Base-by-base conservation (phyloP, 768 basidiomycete genomes). In the Thelephora ganbajun region DNA sequence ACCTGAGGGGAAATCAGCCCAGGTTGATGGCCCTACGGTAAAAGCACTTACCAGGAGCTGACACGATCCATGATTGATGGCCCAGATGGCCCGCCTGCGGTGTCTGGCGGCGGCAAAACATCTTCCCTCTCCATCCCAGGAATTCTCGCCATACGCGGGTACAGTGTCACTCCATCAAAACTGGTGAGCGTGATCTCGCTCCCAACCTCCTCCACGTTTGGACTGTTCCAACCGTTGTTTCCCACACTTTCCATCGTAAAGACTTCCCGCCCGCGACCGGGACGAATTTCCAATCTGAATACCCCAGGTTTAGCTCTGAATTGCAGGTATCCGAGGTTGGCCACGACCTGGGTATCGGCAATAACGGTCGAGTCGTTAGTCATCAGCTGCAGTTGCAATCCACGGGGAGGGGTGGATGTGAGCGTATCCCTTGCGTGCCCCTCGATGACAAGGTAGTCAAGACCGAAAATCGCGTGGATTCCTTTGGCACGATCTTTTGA, bases 281-380 rank as follows among this genome's bases (percentile, higher is more conserved):
- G 71, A 1, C 93, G 75, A 46, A 98, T 91, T 53, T 81, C 79
- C 0, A 97, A 69, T 42, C 72, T 69, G 67, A 84, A 93, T 0
- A 87, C 79, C 1, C 96, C 96, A 0, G 96, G 96, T 47, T 76
- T 84, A 1, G 87, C 83, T 60, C 90, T 91, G 68, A 98, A 92
- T 59, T 99, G 96, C 47, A 97, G 66, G 63, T 99, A 99, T 1
- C 96, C 96, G 5, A 98, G 68, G 59, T 98, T 99, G 4, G 85
- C 90, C 47, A 96, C 88, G 35, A 98, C 82, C 49, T 80, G 84
- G 0, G 96, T 98, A 55, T 96, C 92, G 6, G 85, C 88, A 12
- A 93, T 68, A 2, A 67, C 58, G 1, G 52, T 60, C 9, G 56
- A 58, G 45, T 68, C 57, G 6, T 69, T 59, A 4, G 72, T 65